Base-by-base conservation (phyloP, 1,284 basidiomycete species). In the Fistulina hepatica region DNA sequence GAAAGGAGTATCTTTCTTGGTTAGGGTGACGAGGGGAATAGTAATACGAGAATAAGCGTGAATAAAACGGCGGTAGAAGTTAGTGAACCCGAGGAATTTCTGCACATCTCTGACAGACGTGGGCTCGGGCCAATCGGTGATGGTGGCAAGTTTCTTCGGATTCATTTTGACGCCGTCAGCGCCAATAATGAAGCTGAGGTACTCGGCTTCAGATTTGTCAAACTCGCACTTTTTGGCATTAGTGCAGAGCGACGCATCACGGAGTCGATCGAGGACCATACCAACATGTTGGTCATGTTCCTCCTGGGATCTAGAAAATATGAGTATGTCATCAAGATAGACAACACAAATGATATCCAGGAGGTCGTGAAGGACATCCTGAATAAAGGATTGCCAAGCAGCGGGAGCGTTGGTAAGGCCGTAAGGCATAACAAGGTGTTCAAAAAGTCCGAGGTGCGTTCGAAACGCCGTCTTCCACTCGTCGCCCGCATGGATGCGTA, bases 51-150 rank as follows among this genome's bases (percentile, higher is more conserved):
- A 54, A 44, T 55, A 69, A 21, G 49, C 37, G n/a, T 50, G 20
- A 28, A 69, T 61, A 45, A 69, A 70, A 9, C 53, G 41, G 0
- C 56, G 43, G 40, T 65, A 67, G 46, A 60, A 66, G 45, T 61
- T 61, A 13, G 26, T 30, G 13, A 31, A 38, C 7, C 36, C 27
- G 7, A 30, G 30, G 12, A 31, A 31, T 5, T 17, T 21, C 23
- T 43, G 41, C 7, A 45, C 19, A 13, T 43, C 41, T 17, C 37
- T 43, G 10, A 45, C 38, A 6, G 37, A 40, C 1, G 28, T 43
- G 1, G 65, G 67, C 1, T 20, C 21, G 0, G 58, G 60, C 67
- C 67, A 72, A 5, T 52, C 39, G 1, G 32, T 15, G 27, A 71
- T 55, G 1, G 53, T 49, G 2, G 52, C 20, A 6, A 69, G 41